Evolutionary conservation across 176 grass and related monocot species (phyloP), one percentile per base, ranked within the genome.

Genomic region (Avena sativa): DNA sequence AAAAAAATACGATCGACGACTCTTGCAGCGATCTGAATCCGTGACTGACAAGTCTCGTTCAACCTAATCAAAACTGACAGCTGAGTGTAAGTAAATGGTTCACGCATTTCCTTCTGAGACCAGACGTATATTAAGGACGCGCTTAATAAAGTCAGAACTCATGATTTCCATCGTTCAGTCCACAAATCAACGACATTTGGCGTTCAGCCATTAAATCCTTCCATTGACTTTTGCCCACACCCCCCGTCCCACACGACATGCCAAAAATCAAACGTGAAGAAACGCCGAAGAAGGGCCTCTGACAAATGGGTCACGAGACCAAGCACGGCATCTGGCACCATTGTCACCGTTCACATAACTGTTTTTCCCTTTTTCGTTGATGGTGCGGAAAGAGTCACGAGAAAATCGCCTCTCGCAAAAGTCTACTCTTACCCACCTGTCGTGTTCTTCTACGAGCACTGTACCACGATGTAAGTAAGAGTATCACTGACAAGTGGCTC

Each of bases 21-120:
- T 43, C 55, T 65, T 9, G 2, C 34, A 20, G 78, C 48, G 40
- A 44, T 48, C 21, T 59, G 57, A 69, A 19, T 15, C 80, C 86
- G 79, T 76, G 79, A 67, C 79, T 21, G 19, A 14, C 46, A 48
- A 48, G 70, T 75, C 86, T 12, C n/a, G 20, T 19, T 83, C 71
- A 9, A 38, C 11, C n/a, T 62, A 83, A 50, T 78, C 73, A 61
- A 59, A 50, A 62, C 3, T 28, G 78, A 32, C 13, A 43, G 40
- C 26, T 52, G 52, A 32, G 43, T 9, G 43, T 9, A 21, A 23
- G 40, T 43, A 43, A 25, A 23, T 4, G 71, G 44, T 3, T 25
- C 48, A 28, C 6, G 46, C 71, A 38, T 63, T 79, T 71, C 81
- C 51, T 26, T 88, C 9, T 21, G 3, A 43, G 81, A 21, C 65